Percentiles rank a stretch among this genome's conserved stretches.
phyloP scores from a whole-genome alignment of 179 eudicot species.

The Actinidia chinensis region DNA sequence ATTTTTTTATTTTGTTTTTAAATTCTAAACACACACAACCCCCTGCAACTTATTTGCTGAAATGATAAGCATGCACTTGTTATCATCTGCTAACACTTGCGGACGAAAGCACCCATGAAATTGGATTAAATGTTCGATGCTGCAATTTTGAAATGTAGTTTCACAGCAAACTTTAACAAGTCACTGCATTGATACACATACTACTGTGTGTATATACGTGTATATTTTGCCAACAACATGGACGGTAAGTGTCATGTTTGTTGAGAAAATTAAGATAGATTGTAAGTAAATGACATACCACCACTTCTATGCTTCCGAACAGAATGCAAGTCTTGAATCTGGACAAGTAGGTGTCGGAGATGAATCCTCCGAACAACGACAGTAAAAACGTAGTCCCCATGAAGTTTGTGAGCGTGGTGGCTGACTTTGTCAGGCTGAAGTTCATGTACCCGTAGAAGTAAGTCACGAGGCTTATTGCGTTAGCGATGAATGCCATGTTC shows the following conservation, averaged over 20 bases:
- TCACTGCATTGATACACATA: not conserved
- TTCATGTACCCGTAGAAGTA: conserved; percentile 56
- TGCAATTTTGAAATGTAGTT: not conserved
- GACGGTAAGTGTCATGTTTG: not conserved
- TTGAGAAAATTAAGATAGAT: not conserved
- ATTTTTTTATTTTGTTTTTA: too few species aligned
- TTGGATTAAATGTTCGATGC: not conserved
- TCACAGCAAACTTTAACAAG: not conserved
- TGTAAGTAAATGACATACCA: conserved; percentile 31
- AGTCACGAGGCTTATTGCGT: conserved; percentile 37
- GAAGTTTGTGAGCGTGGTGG: conserved; percentile 49
- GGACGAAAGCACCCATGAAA: too few species aligned
- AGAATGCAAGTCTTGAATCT: conserved; percentile 49
- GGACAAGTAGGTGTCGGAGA: conserved; percentile 52
- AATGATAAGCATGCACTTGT: not conserved
- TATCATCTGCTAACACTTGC: too few species aligned
- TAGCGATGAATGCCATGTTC: conserved; percentile 42
- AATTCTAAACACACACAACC: not conserved
- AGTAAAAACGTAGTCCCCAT: conserved; percentile 45
- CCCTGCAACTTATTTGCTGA: not conserved
- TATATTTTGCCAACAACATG: not conserved
- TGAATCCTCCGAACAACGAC: conserved; percentile 45
- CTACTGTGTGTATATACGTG: not conserved
- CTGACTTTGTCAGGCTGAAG: conserved; percentile 56
- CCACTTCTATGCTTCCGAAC: conserved; percentile 40